Conservation (phyloP, 202 grass and related monocot species). For the Panicum virgatum region DNA sequence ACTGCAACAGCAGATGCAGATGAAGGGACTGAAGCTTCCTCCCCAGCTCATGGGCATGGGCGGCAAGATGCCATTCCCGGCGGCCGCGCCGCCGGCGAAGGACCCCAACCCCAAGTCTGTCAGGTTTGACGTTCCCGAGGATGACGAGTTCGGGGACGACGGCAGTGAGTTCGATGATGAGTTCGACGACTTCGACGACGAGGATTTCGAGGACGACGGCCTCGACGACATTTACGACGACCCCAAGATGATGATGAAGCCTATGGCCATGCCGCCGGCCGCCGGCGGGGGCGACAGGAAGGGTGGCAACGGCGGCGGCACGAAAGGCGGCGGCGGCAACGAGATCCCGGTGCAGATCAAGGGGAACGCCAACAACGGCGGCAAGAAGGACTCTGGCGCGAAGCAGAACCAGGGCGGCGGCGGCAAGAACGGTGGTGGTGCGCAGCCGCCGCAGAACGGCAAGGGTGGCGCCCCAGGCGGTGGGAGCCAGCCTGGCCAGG, state of each 20-base stretch:
- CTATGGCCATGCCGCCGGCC: conserved; percentile 17
- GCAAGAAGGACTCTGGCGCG: conserved; percentile 56
- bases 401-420: conserved; percentile 43
- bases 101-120: conserved; percentile 46
- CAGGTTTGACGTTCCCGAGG: conserved; percentile 47
- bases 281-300: conserved; percentile 34
- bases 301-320: conserved; percentile 31
- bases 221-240: conserved; percentile 50
- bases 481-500: conserved; percentile 31
- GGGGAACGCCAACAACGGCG: conserved; percentile 34
- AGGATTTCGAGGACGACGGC: conserved; percentile 51
- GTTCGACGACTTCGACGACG: conserved; percentile 63
- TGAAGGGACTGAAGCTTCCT: conserved; percentile 67
- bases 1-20: conserved; percentile 66
- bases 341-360: conserved; percentile 44
- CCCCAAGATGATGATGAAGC: conserved; percentile 54
- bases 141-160: conserved; percentile 51
- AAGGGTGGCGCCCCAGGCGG: conserved; percentile 16
- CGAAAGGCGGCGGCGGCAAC: conserved; percentile 30
- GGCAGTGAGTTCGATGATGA: conserved; percentile 59
- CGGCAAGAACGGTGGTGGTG: no score
- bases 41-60: conserved; percentile 46
- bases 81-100: conserved; percentile 22
- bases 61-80: conserved; percentile 55
- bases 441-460: conserved; percentile 19